Evolutionary conservation across 495 filamentous ascomycete species (phyloP).

Genomic region (Tuber magnatum): DNA sequence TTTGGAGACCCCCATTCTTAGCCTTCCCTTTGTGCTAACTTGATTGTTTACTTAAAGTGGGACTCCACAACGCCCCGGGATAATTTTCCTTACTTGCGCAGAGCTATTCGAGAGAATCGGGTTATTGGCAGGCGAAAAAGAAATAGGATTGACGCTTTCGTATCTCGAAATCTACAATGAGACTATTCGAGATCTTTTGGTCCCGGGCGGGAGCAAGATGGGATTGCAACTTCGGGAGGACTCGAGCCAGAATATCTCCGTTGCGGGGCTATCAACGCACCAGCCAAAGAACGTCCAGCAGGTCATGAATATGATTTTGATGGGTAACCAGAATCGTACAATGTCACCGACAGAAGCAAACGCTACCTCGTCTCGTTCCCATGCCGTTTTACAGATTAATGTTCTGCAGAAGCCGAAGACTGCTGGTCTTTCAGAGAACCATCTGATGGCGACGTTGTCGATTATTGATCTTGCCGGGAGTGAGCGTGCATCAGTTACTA

Average conservation of each 20-base stretch:
- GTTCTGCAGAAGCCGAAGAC: slow-evolving; percentile 89
- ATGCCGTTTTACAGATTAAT: slow-evolving; percentile 98
- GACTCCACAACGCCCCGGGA: slow-evolving; percentile 85
- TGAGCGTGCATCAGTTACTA: slow-evolving; percentile 91
- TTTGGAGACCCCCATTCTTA: slow-evolving; percentile 34
- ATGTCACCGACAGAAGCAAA: slow-evolving; percentile 98
- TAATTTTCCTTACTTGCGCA: slow-evolving; percentile 98
- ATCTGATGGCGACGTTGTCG: slow-evolving; percentile 94
- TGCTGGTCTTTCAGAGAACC: slow-evolving; percentile 84
- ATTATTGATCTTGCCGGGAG: slow-evolving; percentile 97
- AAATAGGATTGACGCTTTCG: slow-evolving; percentile 82
- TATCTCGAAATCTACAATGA: slow-evolving; percentile 99
- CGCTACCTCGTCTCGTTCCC: slow-evolving; percentile 92
- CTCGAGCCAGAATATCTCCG: slow-evolving; percentile 84
- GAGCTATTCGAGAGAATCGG: slow-evolving; percentile 91
- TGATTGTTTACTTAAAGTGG: slow-evolving; percentile 50
- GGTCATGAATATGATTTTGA: slow-evolving; percentile 99
- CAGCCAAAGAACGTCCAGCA: slow-evolving; percentile 69
- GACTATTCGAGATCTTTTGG: slow-evolving; percentile 89
- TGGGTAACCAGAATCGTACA: slow-evolving; percentile 87
- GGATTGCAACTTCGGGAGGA: slow-evolving; percentile 93
- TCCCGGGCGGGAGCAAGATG: slow-evolving; percentile 75
- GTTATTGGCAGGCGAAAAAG: slow-evolving; percentile 77
- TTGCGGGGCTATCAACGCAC: slow-evolving; percentile 85
- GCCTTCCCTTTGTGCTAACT: slow-evolving; percentile 15